A percentile compares a stretch with the other conserved stretches of the same genome.
These are phyloP conservation scores for Gossypium trilobum DNA, from an alignment of 441 rosid genomes.

Conservation along the genomic window DNA sequence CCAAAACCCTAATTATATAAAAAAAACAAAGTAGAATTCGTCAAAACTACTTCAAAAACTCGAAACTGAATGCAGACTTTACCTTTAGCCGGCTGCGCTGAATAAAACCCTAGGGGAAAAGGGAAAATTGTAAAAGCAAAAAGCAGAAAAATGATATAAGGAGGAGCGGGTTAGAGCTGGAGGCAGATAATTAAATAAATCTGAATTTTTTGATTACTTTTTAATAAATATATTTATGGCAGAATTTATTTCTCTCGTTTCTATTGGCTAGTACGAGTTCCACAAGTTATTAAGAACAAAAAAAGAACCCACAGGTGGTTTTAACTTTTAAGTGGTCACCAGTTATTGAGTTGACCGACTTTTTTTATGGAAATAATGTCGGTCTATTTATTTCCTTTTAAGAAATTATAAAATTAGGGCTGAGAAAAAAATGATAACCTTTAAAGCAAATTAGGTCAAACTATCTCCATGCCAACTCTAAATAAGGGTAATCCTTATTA, in stretches of 20 bases:
- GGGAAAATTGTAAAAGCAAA: slow-evolving; percentile 14
- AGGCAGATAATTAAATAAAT: slow-evolving; percentile 17
- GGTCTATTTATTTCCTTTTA: not conserved
- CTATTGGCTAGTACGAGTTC: not conserved
- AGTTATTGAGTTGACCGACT: not conserved
- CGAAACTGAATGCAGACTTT: slow-evolving; percentile 5
- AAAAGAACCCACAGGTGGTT: too few species aligned
- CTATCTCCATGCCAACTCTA: too few species aligned
- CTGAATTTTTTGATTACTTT: not conserved
- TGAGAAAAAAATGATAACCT: too few species aligned
- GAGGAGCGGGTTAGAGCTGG: slow-evolving; percentile 25
- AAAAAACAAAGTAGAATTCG: not conserved
- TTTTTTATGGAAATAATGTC: not conserved
- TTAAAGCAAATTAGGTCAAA: too few species aligned
- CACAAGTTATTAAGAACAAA: not conserved
- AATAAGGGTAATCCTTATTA: too few species aligned
- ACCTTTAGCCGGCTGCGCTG: not conserved
- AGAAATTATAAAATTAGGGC: not conserved
- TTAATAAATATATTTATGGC: slow-evolving; percentile 23
- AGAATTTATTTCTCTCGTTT: not conserved
- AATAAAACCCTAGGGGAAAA: slow-evolving; percentile 23
- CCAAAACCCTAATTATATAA: slow-evolving; percentile 4
- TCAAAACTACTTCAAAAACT: slow-evolving; percentile 6
- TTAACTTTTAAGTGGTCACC: not conserved
- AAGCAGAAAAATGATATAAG: not conserved